Evolutionary conservation across 768 basidiomycete species (phyloP), one percentile per base, ranked within the genome.

Genomic region (Lepiota subincarnata): DNA sequence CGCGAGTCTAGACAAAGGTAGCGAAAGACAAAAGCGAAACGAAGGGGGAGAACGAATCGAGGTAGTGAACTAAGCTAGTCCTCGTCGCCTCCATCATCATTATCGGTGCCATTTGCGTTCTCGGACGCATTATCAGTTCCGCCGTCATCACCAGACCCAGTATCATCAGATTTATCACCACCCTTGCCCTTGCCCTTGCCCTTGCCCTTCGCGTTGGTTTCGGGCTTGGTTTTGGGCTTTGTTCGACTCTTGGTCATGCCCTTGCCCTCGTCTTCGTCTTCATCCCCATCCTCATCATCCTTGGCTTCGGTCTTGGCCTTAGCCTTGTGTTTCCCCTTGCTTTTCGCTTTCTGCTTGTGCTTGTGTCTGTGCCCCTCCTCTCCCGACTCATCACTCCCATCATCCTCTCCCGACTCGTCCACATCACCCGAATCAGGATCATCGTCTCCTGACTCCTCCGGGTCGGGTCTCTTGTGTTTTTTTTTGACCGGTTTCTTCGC

Each of bases 391-490:
- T 50, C 48, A 11, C 20, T 18, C n/a, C 40, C 38, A 41, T 50
- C 48, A 50, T 50, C 38, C 14, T 40, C 38, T 18, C 48, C 48
- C 6, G 38, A 50, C 38, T 41, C 49, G 13, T 50, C 40, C 6
- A 50, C 40, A 34, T 50, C 40, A 5, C 49, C 49, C 28, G 49
- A 50, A 12, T 50, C 49, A 18, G 39, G 39, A 34, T 50, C 49
- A 31, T 50, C 49, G 26, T 50, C 26, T 12, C 48, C 48, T 11
- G 40, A 41, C 13, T 50, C 49, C 42, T 50, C 49, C 6, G 39
- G 40, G 11, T 50, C 49, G 10, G 22, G 19, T 31, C 37, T 48
- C 18, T 50, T 41, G 19, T 12, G 6, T 26, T 38, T 24, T 14
- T 49, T 12, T 11, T 20, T 39, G 2, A 2, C 3, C 4, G 40